Conservation (phyloP, 352 stramenopile species). For the Elongisporangium senticosum region DNA sequence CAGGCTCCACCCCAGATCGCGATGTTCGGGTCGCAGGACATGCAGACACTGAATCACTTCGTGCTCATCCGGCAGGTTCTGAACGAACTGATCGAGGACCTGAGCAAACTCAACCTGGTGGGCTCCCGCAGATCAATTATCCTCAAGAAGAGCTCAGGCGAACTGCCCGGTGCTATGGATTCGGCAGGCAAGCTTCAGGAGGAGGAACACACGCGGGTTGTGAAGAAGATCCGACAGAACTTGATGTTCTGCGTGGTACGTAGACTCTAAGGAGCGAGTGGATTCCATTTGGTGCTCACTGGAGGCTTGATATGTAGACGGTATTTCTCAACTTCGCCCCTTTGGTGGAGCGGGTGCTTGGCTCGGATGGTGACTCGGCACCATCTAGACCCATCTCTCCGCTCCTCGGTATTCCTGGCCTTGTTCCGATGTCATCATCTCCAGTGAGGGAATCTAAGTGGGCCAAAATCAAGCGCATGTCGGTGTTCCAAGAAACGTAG, state of each 20-base stretch:
- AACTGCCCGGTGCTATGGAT: constrained; percentile 1
- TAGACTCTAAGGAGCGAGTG: background rate
- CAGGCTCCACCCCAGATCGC: background rate
- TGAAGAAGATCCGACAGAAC: constrained; percentile 31
- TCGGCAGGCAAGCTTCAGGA: constrained; percentile 3
- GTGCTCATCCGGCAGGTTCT: constrained; percentile 38
- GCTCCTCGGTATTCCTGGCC: background rate
- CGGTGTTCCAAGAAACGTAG: background rate
- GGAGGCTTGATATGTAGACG: background rate
- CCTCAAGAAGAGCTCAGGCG: constrained; percentile 5
- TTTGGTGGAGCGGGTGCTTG: constrained; percentile 10
- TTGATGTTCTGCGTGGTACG: constrained; percentile 34
- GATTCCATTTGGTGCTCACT: background rate
- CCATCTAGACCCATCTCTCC: background rate
- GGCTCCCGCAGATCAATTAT: constrained; percentile 18
- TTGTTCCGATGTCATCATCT: background rate
- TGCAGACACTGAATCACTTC: constrained; percentile 41
- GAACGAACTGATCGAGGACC: constrained; percentile 35
- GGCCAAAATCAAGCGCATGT: background rate
- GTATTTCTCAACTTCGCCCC: constrained; percentile 9
- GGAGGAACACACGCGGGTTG: constrained; percentile 10
- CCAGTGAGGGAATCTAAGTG: background rate
- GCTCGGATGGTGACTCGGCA: background rate
- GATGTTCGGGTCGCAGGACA: constrained; percentile 6
- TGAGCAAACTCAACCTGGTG: constrained; percentile 33